phyloP scores from a whole-genome alignment of 2,329 filamentous ascomycete genomes.

The Purpureocillium takamizusanense region DNA sequence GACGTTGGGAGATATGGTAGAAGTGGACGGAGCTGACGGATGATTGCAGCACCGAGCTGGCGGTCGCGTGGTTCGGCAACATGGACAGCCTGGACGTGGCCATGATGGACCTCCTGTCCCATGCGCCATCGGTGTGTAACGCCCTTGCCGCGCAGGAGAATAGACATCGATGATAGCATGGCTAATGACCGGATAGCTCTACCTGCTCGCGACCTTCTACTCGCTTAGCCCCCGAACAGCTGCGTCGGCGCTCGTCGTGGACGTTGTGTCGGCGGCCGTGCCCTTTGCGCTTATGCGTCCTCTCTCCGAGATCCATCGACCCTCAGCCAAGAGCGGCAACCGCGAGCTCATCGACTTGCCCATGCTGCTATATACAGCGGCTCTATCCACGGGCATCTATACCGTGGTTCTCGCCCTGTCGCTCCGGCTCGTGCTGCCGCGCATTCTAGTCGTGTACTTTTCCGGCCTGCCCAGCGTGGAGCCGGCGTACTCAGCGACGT shows the following conservation, averaged over 20 bases:
- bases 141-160: background rate
- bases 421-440: conserved; percentile 61
- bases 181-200: conserved; percentile 38
- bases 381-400: conserved; percentile 67
- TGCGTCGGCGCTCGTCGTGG: conserved; percentile 54
- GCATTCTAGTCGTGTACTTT: conserved; percentile 68
- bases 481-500: conserved; percentile 55
- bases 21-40: conserved; percentile 4
- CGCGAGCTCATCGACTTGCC: conserved; percentile 56
- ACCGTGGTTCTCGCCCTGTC: conserved; percentile 61
- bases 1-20: background rate
- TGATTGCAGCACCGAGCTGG: conserved; percentile 52
- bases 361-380: conserved; percentile 54
- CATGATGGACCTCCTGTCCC: conserved; percentile 58
- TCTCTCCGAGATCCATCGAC: conserved; percentile 53
- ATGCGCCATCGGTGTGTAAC: conserved; percentile 56
- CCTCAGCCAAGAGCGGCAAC: conserved; percentile 45
- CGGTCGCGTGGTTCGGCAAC: conserved; percentile 61
- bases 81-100: conserved; percentile 67
- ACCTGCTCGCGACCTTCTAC: conserved; percentile 74
- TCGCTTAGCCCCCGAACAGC: conserved; percentile 53
- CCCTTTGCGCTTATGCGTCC: conserved; percentile 70
- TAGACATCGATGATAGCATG: background rate
- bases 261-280: conserved; percentile 57
- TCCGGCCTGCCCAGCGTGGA: conserved; percentile 59